Evolutionary conservation across 495 filamentous ascomycete genomes (phyloP), one percentile per base, ranked within the genome.

Genomic region (Penicillium robsamsonii): DNA sequence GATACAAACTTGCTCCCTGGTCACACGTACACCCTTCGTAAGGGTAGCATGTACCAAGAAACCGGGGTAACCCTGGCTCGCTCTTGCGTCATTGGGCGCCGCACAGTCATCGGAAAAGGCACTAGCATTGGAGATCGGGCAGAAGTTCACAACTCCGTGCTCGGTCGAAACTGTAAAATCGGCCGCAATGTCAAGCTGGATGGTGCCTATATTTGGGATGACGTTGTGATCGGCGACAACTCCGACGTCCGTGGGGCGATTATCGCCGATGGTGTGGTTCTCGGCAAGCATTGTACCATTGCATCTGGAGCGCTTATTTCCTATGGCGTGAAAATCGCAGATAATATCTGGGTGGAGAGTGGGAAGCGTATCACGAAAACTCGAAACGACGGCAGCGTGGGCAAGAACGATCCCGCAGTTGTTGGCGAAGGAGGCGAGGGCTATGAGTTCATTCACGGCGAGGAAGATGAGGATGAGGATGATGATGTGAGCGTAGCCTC

Each of bases 201-300:
- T 20, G 79, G 88, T 62, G 88, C 92, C 11, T 93, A 94, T 64
- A 86, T 99, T 59, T 99, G 95, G 94, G 91, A 97, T 58, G 79
- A 87, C 61, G 85, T 84, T 4, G 78, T 81, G 4, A 84, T 99
- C 61, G 85, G 81, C 1, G 90, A 97, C 66, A 84, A 82, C 6
- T 77, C 85, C 10, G 79, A 78, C n/a, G 72, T 97, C 15, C 73
- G 79, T 12, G 82, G 82, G 53, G 87, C 92, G 8, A 85, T 99
- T 30, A 74, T 97, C 52, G 94, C 90, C 5, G 81, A 83, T 63
- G 80, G 79, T 15, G 88, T 77, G 11, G 77, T 80, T 0, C 68
- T 99, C 18, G 91, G 92, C 5, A 87, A 84, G 60, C 76, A 80
- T 41, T 89, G 85, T 62, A 79, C 66, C 1, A 69, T 97, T 46